Percentiles rank a stretch among this genome's conserved stretches.
These are phyloP conservation scores for Tetrapisispora phaffii DNA, from an alignment of 805 yeast species.

Conservation along the genomic window DNA sequence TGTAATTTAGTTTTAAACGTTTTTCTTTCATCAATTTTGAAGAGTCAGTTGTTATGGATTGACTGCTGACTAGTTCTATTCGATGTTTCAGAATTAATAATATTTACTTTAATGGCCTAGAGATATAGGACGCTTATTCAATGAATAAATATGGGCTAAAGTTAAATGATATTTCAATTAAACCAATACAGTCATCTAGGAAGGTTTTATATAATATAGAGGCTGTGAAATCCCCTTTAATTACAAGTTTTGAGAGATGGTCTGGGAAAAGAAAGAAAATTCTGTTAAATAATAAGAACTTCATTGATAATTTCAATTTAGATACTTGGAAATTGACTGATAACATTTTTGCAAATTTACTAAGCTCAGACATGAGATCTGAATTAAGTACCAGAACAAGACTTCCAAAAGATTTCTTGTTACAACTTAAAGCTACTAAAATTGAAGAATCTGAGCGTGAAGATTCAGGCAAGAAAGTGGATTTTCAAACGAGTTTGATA, in stretches of 20 bases:
- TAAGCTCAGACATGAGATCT: constrained; percentile 37
- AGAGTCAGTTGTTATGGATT: too few relatives aligned
- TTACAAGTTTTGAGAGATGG: constrained; percentile 30
- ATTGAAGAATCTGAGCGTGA: not conserved
- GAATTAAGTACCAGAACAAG: constrained; percentile 30
- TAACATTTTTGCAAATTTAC: constrained; percentile 32
- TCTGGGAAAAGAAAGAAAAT: constrained; percentile 23
- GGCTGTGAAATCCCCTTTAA: constrained; percentile 12
- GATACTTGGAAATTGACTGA: constrained; percentile 12
- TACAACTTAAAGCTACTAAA: not conserved
- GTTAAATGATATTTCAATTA: not conserved
- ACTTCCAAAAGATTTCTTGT: constrained; percentile 31
- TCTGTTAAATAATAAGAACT: constrained; percentile 6
- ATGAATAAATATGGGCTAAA: not conserved
- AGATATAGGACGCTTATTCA: not conserved
- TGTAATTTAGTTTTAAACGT: too few relatives aligned
- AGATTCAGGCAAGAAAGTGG: not conserved
- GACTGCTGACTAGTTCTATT: too few relatives aligned
- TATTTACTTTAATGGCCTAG: not conserved
- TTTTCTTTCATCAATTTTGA: too few relatives aligned
- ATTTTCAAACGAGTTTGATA: constrained; percentile 1
- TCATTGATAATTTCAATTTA: constrained; percentile 2
- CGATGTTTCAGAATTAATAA: not conserved
- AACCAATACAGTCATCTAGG: not conserved
- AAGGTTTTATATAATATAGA: not conserved